A percentile compares a stretch with the other conserved stretches of the same genome.
These are phyloP conservation scores for Mycena polygramma DNA, from an alignment of 768 basidiomycete genomes.

Conservation along the genomic window DNA sequence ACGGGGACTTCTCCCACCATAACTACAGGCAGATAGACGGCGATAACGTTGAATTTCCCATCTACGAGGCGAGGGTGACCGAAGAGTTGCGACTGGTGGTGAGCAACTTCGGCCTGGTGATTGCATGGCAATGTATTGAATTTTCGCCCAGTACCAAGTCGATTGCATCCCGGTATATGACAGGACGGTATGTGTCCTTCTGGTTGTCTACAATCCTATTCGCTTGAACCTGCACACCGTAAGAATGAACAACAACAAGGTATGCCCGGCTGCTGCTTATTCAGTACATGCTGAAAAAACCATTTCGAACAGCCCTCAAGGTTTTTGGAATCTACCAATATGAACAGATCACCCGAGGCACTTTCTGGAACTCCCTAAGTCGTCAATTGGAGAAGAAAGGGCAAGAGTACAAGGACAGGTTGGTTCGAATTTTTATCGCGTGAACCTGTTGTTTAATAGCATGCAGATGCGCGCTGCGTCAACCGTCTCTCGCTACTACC, in stretches of 20 bases:
- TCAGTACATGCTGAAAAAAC: neutral
- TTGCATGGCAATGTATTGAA: neutral
- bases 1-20: conserved; percentile 61
- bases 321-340: conserved; percentile 26
- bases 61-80: conserved; percentile 23
- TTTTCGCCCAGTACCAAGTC: conserved; percentile 25
- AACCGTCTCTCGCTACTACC: neutral
- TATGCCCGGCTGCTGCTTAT: neutral
- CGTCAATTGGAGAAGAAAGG: conserved; percentile 27
- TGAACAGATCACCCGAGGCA: conserved; percentile 16
- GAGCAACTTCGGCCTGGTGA: neutral
- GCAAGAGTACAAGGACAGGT: conserved; percentile 22
- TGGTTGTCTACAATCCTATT: neutral
- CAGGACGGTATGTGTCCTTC: conserved; percentile 1
- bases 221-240: neutral
- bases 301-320: conserved; percentile 18
- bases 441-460: neutral
- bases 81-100: conserved; percentile 26
- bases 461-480: conserved; percentile 21
- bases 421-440: neutral
- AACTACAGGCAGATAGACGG: conserved; percentile 61
- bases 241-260: conserved; percentile 29
- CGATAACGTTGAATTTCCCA: conserved; percentile 15
- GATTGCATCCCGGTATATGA: conserved; percentile 20
- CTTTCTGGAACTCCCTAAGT: conserved; percentile 32